These are phyloP conservation scores for Hymenoscyphus repandus DNA, from an alignment of 2,329 filamentous ascomycete genomes.

Conservation along the genomic window DNA sequence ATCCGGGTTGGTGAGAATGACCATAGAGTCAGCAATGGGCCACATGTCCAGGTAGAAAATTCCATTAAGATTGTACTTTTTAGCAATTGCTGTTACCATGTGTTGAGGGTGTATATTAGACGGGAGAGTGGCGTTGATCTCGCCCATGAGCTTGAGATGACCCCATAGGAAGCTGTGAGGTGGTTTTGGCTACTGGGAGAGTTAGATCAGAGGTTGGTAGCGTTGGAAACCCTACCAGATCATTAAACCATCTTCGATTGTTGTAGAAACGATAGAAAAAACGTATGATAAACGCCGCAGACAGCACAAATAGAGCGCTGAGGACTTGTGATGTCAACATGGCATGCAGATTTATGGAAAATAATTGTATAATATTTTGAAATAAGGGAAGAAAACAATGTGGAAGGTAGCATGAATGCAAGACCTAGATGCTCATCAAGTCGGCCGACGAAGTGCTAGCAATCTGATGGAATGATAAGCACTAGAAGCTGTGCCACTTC, in stretches of 20 bases:
- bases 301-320: conserved; percentile 4
- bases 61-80: conserved; percentile 13
- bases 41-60: conserved; percentile 22
- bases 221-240: background rate
- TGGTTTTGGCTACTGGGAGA: conserved; percentile 11
- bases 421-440: too few species aligned
- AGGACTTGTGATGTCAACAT: conserved; percentile 6
- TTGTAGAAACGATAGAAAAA: background rate
- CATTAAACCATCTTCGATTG: background rate
- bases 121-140: conserved; percentile 11
- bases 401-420: too few species aligned
- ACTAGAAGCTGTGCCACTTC: too few species aligned
- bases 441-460: too few species aligned
- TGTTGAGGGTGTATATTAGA: conserved; percentile 13
- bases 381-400: too few species aligned
- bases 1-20: conserved; percentile 15
- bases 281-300: background rate
- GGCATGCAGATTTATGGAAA: too few species aligned
- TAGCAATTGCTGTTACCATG: conserved; percentile 11
- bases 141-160: conserved; percentile 16
- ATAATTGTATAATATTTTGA: too few species aligned
- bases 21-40: conserved; percentile 11
- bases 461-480: too few species aligned
- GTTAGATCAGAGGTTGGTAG: background rate
- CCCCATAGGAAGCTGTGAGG: conserved; percentile 14